Base-by-base conservation (phyloP, 202 grass and related monocot species). In the Saccharum hybrid region DNA sequence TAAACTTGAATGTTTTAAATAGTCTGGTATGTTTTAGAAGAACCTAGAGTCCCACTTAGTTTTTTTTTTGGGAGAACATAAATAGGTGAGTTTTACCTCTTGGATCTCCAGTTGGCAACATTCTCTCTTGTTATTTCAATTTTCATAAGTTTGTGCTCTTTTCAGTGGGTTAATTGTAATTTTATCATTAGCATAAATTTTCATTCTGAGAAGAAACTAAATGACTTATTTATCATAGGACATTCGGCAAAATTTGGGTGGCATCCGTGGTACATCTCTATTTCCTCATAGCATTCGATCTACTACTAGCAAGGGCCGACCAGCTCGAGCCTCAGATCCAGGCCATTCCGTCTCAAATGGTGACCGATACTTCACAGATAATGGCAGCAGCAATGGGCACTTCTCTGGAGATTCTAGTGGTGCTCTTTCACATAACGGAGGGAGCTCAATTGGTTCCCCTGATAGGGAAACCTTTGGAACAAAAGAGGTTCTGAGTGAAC, bases 201-300 rank as follows among this genome's bases (percentile, higher is more conserved):
- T 40, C 45, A 72, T 42, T 45, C 5, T 69, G 28, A 12, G 18
- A 54, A 68, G 75, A 71, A 84, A 22, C 78, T 82, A 45, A 85
- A 42, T 23, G 40, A 3, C 18, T 66, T 2, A 66, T 86, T 37
- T 72, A 16, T 86, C 46, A 63, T 65, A 99, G 97, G 97, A 99
- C 77, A 99, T 99, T 71, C 89, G 91, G 43, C 93, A 99, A 75
- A 96, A 90, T 67, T 72, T 99, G 54, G 97, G 93, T 64, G 90
- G 86, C 28, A 99, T 99, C 68, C 88, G 86, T 4, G 82, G 93
- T 19, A 71, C 93, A 74, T 99, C 93, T 72, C 66, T 96, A 19
- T 96, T 96, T 86, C 97, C 97, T 23, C 97, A 91, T 52, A 96
- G 97, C 76, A 96, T 99, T 71, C 91, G 93, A 22, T 92, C 90